Evolutionary conservation across 2,329 filamentous ascomycete species (phyloP).

Genomic region (Hymenoscyphus scutula): DNA sequence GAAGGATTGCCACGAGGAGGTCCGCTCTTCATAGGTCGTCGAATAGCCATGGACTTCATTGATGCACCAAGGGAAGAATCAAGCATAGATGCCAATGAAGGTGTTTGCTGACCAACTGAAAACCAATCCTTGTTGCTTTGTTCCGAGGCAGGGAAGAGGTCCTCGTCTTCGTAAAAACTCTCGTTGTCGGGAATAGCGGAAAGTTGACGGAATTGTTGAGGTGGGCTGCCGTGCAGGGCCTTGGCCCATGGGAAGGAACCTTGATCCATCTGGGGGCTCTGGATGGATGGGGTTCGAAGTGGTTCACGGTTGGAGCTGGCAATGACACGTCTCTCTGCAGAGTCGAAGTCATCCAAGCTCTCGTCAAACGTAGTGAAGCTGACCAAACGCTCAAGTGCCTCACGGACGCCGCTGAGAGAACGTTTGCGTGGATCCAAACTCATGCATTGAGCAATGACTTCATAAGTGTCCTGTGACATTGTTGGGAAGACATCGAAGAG

Average conservation of each 20-base stretch:
- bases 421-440: slow-evolving; percentile 87
- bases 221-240: slow-evolving; percentile 74
- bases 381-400: slow-evolving; percentile 74
- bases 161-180: slow-evolving; percentile 67
- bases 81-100: slow-evolving; percentile 78
- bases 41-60: slow-evolving; percentile 68
- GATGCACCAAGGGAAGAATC: slow-evolving; percentile 81
- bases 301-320: slow-evolving; percentile 91
- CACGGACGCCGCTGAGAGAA: slow-evolving; percentile 73
- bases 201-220: slow-evolving; percentile 73
- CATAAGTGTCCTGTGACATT: slow-evolving; percentile 97
- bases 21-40: slow-evolving; percentile 43
- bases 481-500: slow-evolving; percentile 97
- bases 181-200: slow-evolving; percentile 79
- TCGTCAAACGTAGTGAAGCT: slow-evolving; percentile 96
- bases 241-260: slow-evolving; percentile 95
- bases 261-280: slow-evolving; percentile 76
- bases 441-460: slow-evolving; percentile 88
- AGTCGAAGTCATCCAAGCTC: slow-evolving; percentile 88
- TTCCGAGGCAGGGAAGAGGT: slow-evolving; percentile 79
- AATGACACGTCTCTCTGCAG: slow-evolving; percentile 71
- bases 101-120: slow-evolving; percentile 71
- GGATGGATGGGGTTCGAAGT: slow-evolving; percentile 90
- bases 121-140: slow-evolving; percentile 72
- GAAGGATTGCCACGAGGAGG: slow-evolving; percentile 54